Conservation (phyloP, 106 monocot genomes). For the Dendrobium officinale region DNA sequence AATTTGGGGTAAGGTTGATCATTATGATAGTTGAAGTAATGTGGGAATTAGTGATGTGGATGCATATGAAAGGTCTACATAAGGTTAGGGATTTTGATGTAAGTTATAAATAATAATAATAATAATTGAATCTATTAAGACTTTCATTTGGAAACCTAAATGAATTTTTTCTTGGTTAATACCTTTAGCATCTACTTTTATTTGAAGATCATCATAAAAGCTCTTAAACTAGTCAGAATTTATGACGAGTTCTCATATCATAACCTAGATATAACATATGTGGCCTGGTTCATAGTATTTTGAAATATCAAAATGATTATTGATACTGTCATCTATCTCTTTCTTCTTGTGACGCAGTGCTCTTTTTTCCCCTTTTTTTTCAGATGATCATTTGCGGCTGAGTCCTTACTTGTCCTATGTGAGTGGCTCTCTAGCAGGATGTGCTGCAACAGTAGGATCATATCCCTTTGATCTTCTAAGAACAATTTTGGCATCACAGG, state of each 20-base stretch:
- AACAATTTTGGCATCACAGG: slow-evolving; percentile 96
- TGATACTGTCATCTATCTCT: background rate
- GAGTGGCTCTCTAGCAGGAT: slow-evolving; percentile 93
- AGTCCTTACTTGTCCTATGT: slow-evolving; percentile 90
- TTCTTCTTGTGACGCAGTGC: background rate
- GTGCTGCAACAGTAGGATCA: slow-evolving; percentile 93
- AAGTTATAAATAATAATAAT: too few relatives aligned
- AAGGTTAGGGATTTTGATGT: too few relatives aligned
- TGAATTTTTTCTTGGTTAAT: too few relatives aligned
- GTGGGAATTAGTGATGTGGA: too few relatives aligned
- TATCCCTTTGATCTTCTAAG: slow-evolving; percentile 98
- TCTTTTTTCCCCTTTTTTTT: slow-evolving; percentile 13
- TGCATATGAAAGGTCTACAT: too few relatives aligned
- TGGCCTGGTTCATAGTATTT: background rate
- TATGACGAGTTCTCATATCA: background rate
- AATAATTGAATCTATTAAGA: too few relatives aligned
- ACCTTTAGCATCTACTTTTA: too few relatives aligned
- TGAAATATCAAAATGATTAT: background rate
- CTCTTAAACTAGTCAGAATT: background rate
- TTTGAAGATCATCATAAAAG: too few relatives aligned
- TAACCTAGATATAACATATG: background rate
- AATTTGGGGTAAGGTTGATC: too few relatives aligned
- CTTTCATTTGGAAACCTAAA: too few relatives aligned
- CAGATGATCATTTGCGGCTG: slow-evolving; percentile 75
- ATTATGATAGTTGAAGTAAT: too few relatives aligned